Evolutionary conservation across 352 stramenopile genomes (phyloP).

Genomic region (Globisporangium emineosum): DNA sequence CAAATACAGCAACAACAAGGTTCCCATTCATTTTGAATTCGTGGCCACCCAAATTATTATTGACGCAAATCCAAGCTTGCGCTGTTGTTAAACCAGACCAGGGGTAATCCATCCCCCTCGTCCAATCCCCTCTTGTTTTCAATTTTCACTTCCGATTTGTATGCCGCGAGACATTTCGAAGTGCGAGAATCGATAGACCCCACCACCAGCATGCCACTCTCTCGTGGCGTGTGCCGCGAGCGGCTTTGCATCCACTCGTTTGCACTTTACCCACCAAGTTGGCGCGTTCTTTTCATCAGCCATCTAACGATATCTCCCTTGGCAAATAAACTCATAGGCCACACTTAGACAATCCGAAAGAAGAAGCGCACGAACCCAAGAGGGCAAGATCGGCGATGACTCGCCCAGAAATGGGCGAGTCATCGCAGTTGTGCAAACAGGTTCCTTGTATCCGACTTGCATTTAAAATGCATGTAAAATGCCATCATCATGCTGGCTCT

Average conservation of each 20-base stretch:
- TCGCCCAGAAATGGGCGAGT: not conserved
- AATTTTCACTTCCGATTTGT: constrained; percentile 4
- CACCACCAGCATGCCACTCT: constrained; percentile 11
- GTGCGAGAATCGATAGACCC: not conserved
- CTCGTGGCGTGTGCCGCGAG: constrained; percentile 20
- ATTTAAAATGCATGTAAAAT: not conserved
- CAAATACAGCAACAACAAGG: too few relatives aligned
- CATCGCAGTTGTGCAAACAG: not conserved
- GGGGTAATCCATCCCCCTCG: not conserved
- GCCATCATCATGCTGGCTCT: not conserved
- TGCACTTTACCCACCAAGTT: constrained; percentile 4
- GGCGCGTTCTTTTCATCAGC: not conserved
- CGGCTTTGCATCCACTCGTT: constrained; percentile 17
- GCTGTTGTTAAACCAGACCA: constrained; percentile 2
- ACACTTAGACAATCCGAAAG: not conserved
- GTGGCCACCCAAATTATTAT: not conserved
- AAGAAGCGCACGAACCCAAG: not conserved
- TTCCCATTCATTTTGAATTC: not conserved
- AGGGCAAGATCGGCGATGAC: not conserved
- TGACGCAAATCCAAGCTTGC: not conserved
- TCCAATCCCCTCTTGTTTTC: too few relatives aligned
- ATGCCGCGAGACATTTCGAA: not conserved
- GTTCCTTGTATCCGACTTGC: not conserved
- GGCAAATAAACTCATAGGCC: too few relatives aligned
- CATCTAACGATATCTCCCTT: too few relatives aligned